These are phyloP conservation scores for Eurotiales sp. DNA, from an alignment of 2,329 filamentous ascomycete species.

Conservation along the genomic window DNA sequence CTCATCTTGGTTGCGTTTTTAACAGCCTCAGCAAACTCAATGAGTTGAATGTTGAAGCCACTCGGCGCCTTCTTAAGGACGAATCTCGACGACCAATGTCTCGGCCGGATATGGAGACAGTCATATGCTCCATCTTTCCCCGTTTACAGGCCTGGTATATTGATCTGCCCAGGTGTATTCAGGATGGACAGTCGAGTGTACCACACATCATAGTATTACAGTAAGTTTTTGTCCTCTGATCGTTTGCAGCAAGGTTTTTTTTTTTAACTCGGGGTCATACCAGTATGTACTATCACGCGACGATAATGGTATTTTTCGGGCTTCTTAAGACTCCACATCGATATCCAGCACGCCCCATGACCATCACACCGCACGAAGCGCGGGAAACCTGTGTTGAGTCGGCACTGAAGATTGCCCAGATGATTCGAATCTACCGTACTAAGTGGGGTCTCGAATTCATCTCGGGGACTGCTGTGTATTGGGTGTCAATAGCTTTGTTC, in stretches of 20 bases:
- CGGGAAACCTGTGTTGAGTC: conserved; percentile 22
- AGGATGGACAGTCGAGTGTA: conserved; percentile 10
- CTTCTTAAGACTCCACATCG: conserved; percentile 17
- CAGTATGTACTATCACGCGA: conserved; percentile 37
- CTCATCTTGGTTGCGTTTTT: conserved; percentile 12
- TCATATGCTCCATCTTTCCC: conserved; percentile 16
- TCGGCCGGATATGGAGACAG: conserved; percentile 14
- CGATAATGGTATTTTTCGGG: conserved; percentile 32
- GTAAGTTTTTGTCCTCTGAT: conserved; percentile 14
- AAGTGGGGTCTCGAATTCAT: conserved; percentile 31
- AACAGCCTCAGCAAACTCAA: conserved; percentile 12
- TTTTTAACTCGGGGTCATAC: conserved; percentile 2
- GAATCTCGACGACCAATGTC: conserved; percentile 9
- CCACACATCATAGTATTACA: conserved; percentile 24
- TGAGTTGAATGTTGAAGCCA: conserved; percentile 11
- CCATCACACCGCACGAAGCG: conserved; percentile 15
- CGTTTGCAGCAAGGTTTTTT: neutral
- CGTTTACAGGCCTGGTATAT: conserved; percentile 20
- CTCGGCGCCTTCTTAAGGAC: conserved; percentile 7
- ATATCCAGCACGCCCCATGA: conserved; percentile 7
- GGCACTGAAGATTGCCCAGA: conserved; percentile 23
- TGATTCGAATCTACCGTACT: conserved; percentile 24
- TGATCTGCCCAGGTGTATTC: conserved; percentile 17
- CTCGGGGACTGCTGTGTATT: conserved; percentile 28
- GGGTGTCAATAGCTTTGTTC: conserved; percentile 27